Evolutionary conservation across 805 yeast genomes (phyloP).

Genomic region (Schwanniomyces occidentalis): DNA sequence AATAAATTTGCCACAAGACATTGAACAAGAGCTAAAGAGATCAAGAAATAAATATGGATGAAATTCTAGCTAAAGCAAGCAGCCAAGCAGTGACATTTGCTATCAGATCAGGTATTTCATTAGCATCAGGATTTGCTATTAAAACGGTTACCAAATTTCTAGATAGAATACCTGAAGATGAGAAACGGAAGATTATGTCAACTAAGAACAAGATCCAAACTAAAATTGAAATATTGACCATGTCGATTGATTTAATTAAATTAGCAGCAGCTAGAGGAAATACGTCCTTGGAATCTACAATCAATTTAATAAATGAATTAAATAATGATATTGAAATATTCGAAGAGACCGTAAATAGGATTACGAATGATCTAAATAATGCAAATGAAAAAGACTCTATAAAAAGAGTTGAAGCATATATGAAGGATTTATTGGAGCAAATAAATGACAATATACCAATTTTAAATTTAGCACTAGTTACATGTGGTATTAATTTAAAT

Average conservation of each 20-base stretch:
- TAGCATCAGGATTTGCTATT: conserved; percentile 74
- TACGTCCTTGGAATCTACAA: conserved; percentile 54
- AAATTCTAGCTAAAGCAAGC: conserved; percentile 56
- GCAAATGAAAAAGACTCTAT: conserved; percentile 38
- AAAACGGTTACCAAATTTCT: conserved; percentile 59
- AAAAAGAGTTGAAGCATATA: conserved; percentile 48
- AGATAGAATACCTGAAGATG: conserved; percentile 54
- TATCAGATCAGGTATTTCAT: conserved; percentile 68
- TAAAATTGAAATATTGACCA: conserved; percentile 59
- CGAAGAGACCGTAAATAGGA: conserved; percentile 46
- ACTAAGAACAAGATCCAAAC: conserved; percentile 49
- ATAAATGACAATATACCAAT: conserved; percentile 72
- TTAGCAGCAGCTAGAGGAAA: conserved; percentile 63
- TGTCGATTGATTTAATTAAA: conserved; percentile 67
- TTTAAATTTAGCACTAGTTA: conserved; percentile 61
- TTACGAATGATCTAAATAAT: conserved; percentile 32
- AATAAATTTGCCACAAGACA: neutral
- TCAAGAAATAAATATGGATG: conserved; percentile 45
- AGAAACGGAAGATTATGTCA: conserved; percentile 44
- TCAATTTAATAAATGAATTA: conserved; percentile 54
- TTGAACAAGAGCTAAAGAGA: too few species aligned
- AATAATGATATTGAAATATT: conserved; percentile 59
- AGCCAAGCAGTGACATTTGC: conserved; percentile 81
- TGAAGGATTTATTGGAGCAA: conserved; percentile 47
- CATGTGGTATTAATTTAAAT: conserved; percentile 64